Evolutionary conservation across 331 rosid genomes (phyloP).

Genomic region (Arachis monticola): DNA sequence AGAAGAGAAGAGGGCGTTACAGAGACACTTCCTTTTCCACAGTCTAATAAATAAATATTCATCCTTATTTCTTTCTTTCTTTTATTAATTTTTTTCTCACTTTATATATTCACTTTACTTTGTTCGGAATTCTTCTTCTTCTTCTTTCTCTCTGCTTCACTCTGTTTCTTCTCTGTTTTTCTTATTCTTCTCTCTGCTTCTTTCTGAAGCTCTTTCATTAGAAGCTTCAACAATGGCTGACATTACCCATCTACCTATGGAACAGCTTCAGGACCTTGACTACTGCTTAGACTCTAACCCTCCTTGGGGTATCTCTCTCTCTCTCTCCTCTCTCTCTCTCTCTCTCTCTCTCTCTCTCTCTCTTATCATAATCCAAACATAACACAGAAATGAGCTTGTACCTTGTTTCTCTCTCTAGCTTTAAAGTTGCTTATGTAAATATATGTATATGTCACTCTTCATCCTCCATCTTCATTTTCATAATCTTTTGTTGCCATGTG

Average conservation of each 20-base stretch:
- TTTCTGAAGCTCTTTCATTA: conserved; percentile 36
- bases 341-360: conserved; percentile 17
- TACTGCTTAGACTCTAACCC: conserved; percentile 99
- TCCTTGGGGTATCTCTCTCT: conserved; percentile 73
- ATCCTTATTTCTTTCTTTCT: conserved; percentile 5
- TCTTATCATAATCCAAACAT: background rate
- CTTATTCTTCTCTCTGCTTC: conserved; percentile 17
- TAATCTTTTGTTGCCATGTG: conserved; percentile 15
- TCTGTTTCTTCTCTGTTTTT: conserved; percentile 11
- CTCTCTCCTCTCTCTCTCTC: conserved; percentile 27
- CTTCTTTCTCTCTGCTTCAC: conserved; percentile 35
- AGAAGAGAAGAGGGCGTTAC: conserved; percentile 44
- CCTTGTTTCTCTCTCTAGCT: conserved; percentile 10
- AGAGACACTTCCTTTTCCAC: conserved; percentile 51
- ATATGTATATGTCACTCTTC: conserved; percentile 3
- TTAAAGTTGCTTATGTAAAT: conserved; percentile 5
- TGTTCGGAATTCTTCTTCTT: conserved; percentile 46
- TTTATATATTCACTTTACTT: conserved; percentile 56
- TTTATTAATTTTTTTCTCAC: background rate
- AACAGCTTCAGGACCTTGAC: conserved; percentile 98
- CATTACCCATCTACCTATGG: conserved; percentile 95
- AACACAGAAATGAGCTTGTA: conserved; percentile 32
- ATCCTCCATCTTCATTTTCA: conserved; percentile 18
- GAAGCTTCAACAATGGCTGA: conserved; percentile 77
- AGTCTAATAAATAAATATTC: conserved; percentile 40